Percentiles rank a stretch among this genome's conserved stretches.
These are phyloP conservation scores for Botrytis galanthina DNA, from an alignment of 2,329 filamentous ascomycete genomes.

Conservation along the genomic window DNA sequence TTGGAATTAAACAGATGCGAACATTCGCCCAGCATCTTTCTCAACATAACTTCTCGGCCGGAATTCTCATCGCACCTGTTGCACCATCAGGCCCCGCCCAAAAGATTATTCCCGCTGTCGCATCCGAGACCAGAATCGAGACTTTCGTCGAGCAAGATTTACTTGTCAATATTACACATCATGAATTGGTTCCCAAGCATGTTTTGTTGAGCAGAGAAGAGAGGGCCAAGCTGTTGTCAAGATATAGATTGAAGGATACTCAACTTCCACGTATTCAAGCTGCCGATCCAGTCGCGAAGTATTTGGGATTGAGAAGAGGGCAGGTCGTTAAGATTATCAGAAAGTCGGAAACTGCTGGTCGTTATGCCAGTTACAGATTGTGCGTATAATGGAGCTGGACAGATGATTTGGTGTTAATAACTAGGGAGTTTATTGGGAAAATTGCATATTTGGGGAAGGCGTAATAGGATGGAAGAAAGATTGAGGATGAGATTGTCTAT, in stretches of 20 bases:
- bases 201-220: conserved; percentile 87
- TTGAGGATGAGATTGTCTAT: conserved; percentile 1
- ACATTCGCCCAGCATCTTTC: conserved; percentile 80
- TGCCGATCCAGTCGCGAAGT: conserved; percentile 88
- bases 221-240: conserved; percentile 78
- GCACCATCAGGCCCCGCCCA: conserved; percentile 82
- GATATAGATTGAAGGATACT: conserved; percentile 95
- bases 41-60: conserved; percentile 78
- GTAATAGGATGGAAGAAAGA: conserved; percentile 11
- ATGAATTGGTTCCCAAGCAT: conserved; percentile 94
- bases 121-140: conserved; percentile 78
- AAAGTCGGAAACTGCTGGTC: conserved; percentile 89
- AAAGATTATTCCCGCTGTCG: conserved; percentile 77
- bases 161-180: conserved; percentile 95
- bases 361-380: conserved; percentile 90
- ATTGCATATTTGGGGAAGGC: conserved; percentile 23
- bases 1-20: conserved; percentile 92
- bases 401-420: conserved; percentile 23
- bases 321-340: conserved; percentile 99
- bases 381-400: conserved; percentile 50
- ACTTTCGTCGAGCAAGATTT: conserved; percentile 95
- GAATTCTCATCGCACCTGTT: conserved; percentile 83
- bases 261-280: conserved; percentile 90
- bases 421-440: conserved; percentile 25
- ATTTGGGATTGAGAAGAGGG: conserved; percentile 83